Conservation (phyloP, 139 green algal genomes). For the Chlamydomonas applanata region DNA sequence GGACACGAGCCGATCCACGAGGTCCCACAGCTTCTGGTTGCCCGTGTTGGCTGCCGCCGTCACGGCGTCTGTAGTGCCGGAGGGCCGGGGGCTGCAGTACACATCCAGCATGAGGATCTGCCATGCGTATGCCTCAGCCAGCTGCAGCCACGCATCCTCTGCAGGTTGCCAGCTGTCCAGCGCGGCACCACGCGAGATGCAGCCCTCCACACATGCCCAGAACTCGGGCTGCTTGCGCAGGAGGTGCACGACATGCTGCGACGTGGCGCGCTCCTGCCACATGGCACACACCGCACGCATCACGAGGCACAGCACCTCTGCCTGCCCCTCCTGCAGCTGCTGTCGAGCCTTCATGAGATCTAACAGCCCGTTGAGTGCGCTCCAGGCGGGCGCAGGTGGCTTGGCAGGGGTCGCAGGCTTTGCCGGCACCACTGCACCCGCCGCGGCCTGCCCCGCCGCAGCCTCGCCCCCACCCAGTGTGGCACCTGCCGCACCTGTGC, state of each 20-base stretch:
- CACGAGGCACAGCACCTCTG: slow-evolving; percentile 37
- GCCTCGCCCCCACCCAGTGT: too few relatives aligned
- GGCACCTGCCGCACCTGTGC: neutral
- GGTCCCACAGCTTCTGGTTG: slow-evolving; percentile 1
- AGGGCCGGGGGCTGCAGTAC: neutral
- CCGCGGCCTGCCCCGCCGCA: too few relatives aligned
- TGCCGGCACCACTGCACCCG: neutral
- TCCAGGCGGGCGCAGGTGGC: slow-evolving; percentile 4
- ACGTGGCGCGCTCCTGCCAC: slow-evolving; percentile 44
- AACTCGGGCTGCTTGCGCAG: slow-evolving; percentile 41
- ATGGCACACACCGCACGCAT: slow-evolving; percentile 51
- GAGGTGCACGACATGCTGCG: slow-evolving; percentile 37
- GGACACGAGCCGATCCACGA: slow-evolving; percentile 6
- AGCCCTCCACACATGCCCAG: slow-evolving; percentile 35
- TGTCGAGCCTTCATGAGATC: slow-evolving; percentile 33
- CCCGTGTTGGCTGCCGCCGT: slow-evolving; percentile 9
- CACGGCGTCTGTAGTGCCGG: neutral
- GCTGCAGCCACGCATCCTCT: slow-evolving; percentile 19
- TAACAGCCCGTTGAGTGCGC: slow-evolving; percentile 56
- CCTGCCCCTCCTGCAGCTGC: slow-evolving; percentile 29
- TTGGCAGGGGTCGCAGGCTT: neutral
- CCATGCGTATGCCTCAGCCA: slow-evolving; percentile 28
- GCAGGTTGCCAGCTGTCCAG: neutral
- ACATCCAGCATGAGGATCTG: slow-evolving; percentile 28
- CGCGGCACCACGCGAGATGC: slow-evolving; percentile 1